Percentiles rank a stretch among this genome's conserved stretches.
These are phyloP conservation scores for Fomitopsis pinicola DNA, from an alignment of 1,284 basidiomycete species.

Conservation along the genomic window DNA sequence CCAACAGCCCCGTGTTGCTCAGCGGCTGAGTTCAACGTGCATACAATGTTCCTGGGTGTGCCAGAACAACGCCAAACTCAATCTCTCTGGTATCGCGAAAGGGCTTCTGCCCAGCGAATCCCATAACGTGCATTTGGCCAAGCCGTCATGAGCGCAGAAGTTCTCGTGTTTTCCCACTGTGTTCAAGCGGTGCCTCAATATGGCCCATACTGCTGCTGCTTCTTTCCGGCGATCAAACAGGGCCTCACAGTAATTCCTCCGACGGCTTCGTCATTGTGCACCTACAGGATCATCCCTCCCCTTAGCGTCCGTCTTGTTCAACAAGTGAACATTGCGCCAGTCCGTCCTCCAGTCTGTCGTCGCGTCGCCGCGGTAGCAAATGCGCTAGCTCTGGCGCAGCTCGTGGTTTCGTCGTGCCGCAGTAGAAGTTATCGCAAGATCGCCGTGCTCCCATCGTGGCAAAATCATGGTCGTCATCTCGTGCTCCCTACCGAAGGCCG, in stretches of 20 bases:
- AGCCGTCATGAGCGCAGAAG: neutral
- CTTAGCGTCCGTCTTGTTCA: neutral
- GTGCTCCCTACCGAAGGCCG: neutral
- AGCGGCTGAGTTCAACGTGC: neutral
- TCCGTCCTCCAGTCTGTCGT: neutral
- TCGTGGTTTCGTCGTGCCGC: neutral
- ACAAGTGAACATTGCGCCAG: neutral
- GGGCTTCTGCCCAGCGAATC: neutral
- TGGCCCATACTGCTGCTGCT: neutral
- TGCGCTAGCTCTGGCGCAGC: neutral
- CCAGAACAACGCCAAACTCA: neutral
- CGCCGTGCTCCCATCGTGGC: slow-evolving; percentile 5
- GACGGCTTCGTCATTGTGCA: slow-evolving; percentile 1
- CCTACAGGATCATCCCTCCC: neutral
- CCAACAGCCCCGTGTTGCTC: neutral
- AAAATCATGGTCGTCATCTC: neutral
- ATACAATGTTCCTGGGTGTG: neutral
- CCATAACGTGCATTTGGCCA: neutral
- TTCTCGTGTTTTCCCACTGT: neutral
- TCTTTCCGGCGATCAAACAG: neutral
- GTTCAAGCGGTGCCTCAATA: neutral
- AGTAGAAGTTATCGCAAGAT: neutral
- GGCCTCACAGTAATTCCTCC: neutral
- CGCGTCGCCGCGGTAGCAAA: neutral
- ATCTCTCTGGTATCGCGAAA: neutral